Evolutionary conservation across 192 early-diverging fungal species (phyloP).

Genomic region (Coemansia sp.): DNA sequence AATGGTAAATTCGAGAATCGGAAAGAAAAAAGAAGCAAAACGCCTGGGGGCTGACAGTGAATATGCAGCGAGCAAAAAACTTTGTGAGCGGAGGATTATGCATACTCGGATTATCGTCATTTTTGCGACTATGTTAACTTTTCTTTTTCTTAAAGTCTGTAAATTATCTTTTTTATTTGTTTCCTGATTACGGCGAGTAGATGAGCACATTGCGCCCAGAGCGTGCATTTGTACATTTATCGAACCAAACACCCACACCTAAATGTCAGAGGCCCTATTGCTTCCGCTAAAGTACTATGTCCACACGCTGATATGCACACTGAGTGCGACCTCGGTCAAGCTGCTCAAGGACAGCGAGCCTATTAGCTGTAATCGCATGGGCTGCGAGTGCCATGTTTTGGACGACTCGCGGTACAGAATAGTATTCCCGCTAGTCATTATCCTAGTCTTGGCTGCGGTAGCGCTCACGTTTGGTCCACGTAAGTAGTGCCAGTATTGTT

Average conservation of each 20-base stretch:
- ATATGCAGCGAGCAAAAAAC: neutral
- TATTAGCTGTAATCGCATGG: constrained; percentile 53
- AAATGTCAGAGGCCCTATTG: constrained; percentile 15
- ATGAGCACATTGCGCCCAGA: neutral
- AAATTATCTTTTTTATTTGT: neutral
- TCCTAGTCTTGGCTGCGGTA: constrained; percentile 33
- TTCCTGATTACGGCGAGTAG: neutral
- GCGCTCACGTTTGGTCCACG: constrained; percentile 45
- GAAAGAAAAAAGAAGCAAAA: constrained; percentile 6
- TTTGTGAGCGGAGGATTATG: too few species aligned
- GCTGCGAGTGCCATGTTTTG: constrained; percentile 53
- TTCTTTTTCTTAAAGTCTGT: neutral
- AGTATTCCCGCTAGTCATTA: constrained; percentile 30
- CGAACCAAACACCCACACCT: neutral
- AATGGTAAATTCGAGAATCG: neutral
- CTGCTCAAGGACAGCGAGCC: constrained; percentile 14
- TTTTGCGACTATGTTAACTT: neutral
- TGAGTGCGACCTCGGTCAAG: constrained; percentile 44
- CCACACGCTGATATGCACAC: constrained; percentile 53
- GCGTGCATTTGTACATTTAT: neutral
- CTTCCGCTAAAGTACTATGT: constrained; percentile 27
- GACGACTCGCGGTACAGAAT: constrained; percentile 40
- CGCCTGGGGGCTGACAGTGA: neutral
- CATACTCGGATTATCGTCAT: neutral
- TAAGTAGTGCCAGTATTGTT: constrained; percentile 21